Evolutionary conservation across 2,329 filamentous ascomycete species (phyloP).

Genomic region (Macrophomina phaseolina): DNA sequence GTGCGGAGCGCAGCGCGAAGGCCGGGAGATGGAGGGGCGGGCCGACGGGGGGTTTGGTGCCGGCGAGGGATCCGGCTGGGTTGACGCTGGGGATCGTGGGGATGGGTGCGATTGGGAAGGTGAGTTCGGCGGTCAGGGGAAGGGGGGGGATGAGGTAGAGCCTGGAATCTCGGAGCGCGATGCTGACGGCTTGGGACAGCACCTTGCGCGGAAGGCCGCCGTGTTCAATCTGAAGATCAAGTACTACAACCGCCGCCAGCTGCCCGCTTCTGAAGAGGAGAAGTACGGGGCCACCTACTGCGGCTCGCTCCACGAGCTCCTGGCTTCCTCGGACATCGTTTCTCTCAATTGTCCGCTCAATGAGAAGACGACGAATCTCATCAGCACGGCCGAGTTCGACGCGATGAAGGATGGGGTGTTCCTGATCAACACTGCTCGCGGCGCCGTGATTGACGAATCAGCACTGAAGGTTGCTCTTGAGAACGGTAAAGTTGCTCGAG

Average conservation of each 20-base stretch:
- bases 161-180: background rate
- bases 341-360: constrained; percentile 83
- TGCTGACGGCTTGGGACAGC: constrained; percentile 29
- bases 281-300: constrained; percentile 44
- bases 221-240: constrained; percentile 52
- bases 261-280: constrained; percentile 44
- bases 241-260: constrained; percentile 51
- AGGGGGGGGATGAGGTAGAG: background rate
- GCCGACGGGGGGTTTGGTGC: constrained; percentile 37
- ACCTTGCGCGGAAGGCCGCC: constrained; percentile 47
- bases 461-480: constrained; percentile 74
- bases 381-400: constrained; percentile 69
- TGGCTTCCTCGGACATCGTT: constrained; percentile 74
- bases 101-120: constrained; percentile 55
- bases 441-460: constrained; percentile 79
- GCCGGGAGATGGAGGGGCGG: constrained; percentile 47
- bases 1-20: constrained; percentile 39
- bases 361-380: constrained; percentile 75
- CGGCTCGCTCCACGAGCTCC: constrained; percentile 60
- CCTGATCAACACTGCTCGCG: constrained; percentile 79
- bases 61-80: constrained; percentile 50
- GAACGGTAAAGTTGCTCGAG: constrained; percentile 73
- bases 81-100: constrained; percentile 56
- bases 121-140: constrained; percentile 19
- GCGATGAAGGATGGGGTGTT: constrained; percentile 75